These are phyloP conservation scores for Phialophora macrospora DNA, from an alignment of 2,329 filamentous ascomycete genomes.

Conservation along the genomic window DNA sequence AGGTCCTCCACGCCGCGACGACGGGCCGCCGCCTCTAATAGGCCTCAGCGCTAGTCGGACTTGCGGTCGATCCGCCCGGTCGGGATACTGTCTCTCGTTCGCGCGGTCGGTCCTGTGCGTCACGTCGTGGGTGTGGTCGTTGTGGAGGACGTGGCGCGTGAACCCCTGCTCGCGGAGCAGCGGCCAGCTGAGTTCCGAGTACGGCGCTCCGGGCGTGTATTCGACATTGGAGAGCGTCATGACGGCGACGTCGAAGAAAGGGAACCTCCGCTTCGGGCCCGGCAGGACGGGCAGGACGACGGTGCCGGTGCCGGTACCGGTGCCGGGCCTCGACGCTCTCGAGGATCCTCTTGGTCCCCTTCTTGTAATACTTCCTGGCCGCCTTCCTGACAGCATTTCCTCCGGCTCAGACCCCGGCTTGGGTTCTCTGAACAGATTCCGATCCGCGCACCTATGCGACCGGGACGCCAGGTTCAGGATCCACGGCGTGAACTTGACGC, in stretches of 20 bases:
- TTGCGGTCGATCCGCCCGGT: neutral
- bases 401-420: neutral
- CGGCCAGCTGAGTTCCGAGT: conserved; percentile 27
- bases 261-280: conserved; percentile 4
- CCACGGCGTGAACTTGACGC: conserved; percentile 20
- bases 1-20: neutral
- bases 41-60: neutral
- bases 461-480: conserved; percentile 17
- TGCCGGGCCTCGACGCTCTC: conserved; percentile 7
- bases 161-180: conserved; percentile 24
- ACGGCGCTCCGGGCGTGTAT: conserved; percentile 16
- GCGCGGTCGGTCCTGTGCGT: neutral
- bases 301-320: conserved; percentile 18
- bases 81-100: neutral
- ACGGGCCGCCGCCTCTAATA: too few species aligned
- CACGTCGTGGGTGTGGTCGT: conserved; percentile 24
- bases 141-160: conserved; percentile 16
- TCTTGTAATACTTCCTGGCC: too few species aligned
- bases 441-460: conserved; percentile 23
- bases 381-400: too few species aligned
- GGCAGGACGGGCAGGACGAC: conserved; percentile 29
- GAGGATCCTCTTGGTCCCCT: neutral
- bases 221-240: conserved; percentile 28
- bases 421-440: conserved; percentile 15
- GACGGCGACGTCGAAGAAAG: conserved; percentile 22